Evolutionary conservation across 805 yeast species (phyloP).

Genomic region (Ogataea trehaloabstinens): DNA sequence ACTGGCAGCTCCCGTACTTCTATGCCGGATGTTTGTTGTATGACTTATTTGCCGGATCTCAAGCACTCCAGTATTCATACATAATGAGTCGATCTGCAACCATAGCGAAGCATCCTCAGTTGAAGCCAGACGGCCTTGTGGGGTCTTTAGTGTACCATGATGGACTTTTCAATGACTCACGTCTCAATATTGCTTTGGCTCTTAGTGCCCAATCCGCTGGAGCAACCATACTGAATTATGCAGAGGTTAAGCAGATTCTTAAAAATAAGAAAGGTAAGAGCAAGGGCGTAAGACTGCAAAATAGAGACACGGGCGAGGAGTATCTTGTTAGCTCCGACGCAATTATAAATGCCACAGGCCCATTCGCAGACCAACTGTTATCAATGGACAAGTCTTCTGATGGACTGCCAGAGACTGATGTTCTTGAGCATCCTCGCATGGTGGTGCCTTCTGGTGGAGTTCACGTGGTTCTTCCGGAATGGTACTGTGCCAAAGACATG

Average conservation of each 20-base stretch:
- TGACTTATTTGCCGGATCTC: constrained; percentile 88
- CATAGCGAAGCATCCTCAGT: constrained; percentile 77
- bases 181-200: constrained; percentile 86
- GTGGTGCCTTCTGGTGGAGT: constrained; percentile 96
- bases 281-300: constrained; percentile 73
- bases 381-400: constrained; percentile 77
- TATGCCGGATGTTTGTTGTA: constrained; percentile 88
- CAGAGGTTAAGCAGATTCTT: constrained; percentile 71
- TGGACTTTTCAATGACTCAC: constrained; percentile 89
- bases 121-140: constrained; percentile 73
- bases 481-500: constrained; percentile 81
- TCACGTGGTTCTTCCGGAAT: constrained; percentile 88
- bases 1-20: constrained; percentile 95
- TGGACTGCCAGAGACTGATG: constrained; percentile 50
- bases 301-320: constrained; percentile 64
- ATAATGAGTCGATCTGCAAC: constrained; percentile 66
- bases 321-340: constrained; percentile 65
- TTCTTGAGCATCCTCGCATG: constrained; percentile 54
- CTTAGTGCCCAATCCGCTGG: constrained; percentile 83
- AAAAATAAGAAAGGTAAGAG: constrained; percentile 62
- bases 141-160: constrained; percentile 94
- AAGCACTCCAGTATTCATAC: constrained; percentile 78
- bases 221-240: constrained; percentile 85
- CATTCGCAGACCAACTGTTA: constrained; percentile 79
- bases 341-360: constrained; percentile 92